A percentile compares a stretch with the other conserved stretches of the same genome.
Evolutionary conservation across 2,329 filamentous ascomycete genomes (phyloP).

Genomic region (Allantophomopsis cytisporea): DNA sequence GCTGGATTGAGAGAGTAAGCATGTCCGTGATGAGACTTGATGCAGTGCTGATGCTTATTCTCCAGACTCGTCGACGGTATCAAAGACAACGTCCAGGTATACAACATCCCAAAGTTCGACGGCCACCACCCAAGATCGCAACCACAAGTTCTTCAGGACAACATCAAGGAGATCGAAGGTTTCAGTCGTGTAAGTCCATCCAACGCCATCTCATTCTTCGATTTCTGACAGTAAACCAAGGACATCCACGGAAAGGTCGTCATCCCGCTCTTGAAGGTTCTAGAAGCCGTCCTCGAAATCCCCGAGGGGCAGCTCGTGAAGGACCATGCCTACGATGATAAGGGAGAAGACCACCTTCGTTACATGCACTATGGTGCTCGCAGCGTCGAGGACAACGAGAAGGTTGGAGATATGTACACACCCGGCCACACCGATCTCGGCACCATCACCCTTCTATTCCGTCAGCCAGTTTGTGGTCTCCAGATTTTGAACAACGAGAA

Average conservation of each 20-base stretch:
- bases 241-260: conserved; percentile 39
- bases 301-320: conserved; percentile 40
- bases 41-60: too few species aligned
- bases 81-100: conserved; percentile 42
- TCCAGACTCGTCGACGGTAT: not conserved
- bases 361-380: conserved; percentile 46
- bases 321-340: conserved; percentile 42
- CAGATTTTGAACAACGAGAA: conserved; percentile 36
- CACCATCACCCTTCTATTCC: conserved; percentile 40
- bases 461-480: conserved; percentile 41
- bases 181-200: too few species aligned
- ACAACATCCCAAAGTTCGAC: conserved; percentile 46
- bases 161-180: too few species aligned
- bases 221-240: not conserved
- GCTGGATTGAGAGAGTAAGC: conserved; percentile 14
- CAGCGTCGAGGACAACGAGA: conserved; percentile 29
- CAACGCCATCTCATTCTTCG: too few species aligned
- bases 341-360: conserved; percentile 45
- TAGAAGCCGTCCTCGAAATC: conserved; percentile 46
- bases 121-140: conserved; percentile 24
- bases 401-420: conserved; percentile 27
- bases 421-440: conserved; percentile 42
- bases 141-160: conserved; percentile 1
- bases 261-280: conserved; percentile 40
- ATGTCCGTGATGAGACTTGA: too few species aligned